Evolutionary conservation across 371 early-diverging fungal species (phyloP), one percentile per base, ranked within the genome.

Genomic region (Coemansia sp.): DNA sequence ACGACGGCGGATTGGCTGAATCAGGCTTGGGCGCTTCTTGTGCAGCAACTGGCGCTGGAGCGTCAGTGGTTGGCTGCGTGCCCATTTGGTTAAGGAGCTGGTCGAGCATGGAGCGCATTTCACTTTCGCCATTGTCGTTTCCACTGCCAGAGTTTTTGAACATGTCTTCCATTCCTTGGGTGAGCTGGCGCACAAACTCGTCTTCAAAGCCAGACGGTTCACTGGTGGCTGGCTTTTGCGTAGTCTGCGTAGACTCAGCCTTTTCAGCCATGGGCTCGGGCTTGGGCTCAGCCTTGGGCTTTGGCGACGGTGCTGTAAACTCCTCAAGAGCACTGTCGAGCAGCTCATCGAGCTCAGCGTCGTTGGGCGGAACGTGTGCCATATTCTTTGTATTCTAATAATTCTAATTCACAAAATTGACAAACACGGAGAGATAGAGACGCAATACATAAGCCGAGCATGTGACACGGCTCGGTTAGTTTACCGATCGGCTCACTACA

Each of bases 311-410:
- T 52, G 39, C 78, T 75, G 65, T 83, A n/a, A 76, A 76, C 65
- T 76, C 72, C 84, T 89, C 88, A 80, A 93, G 92, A 49, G 91
- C 94, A 24, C 87, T 89, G 67, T 87, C 87, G 17, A 89, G 74
- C 29, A 89, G 75, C 68, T 85, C 89, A 64, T 89, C 89, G 7
- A 86, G 69, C 69, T 87, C 89, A 48, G 83, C 87, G 15, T 76
- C 76, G 51, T 36, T 76, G 39, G 68, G 68, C 28, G 67, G 61
- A 12, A 23, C 39, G 58, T 53, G 41, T 9, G 76, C 19, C 76
- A 76, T 75, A 59, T 44, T 21, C 1, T 19, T 21, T n/a, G 36
- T 32, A 9, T 44, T 11, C 13, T 26, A n/a, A 12, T 44, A 12
- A 1, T 24, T 2, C 7, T 17, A 44, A 26, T 23, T 40, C 15